Evolutionary conservation across 768 basidiomycete genomes (phyloP), one percentile per base, ranked within the genome.

Genomic region (Candolleomyces aberdarensis): DNA sequence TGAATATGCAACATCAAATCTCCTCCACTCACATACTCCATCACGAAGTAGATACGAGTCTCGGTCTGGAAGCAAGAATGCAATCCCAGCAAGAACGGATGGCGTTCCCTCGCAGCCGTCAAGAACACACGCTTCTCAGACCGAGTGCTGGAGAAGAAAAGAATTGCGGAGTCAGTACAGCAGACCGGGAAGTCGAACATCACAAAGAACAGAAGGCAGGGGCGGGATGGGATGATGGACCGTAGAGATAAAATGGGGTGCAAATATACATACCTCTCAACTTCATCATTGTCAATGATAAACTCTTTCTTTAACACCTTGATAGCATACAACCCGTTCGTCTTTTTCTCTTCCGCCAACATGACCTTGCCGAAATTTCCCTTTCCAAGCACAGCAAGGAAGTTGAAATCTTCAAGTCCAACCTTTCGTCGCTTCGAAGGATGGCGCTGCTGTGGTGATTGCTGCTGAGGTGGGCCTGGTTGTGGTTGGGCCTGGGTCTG

Each of bases 261-360:
- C 26, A 26, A 26, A 26, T 26, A 26, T 53, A 61, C 82, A 59
- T 66, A 96, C 96, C 95, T 97, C 76, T 98, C 97, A 3, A 99
- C 95, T 80, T 98, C 97, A 74, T 99, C 97, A 63, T 99, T 98
- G 73, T 99, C 97, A 68, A 99, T 98, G 73, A 99, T 98, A 71
- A 99, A 98, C 76, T 98, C 97, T 72, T 99, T 99, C 83, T 99
- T 99, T 72, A 99, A 72, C n/a, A 99, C 97, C 76, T 99, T 99
- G 81, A 99, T 98, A n/a, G 97, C 97, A 71, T 91, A 98, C 59
- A 98, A 75, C 55, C 84, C 86, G 66, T 86, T 92, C 55, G 87
- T 84, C 73, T 83, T 87, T 85, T 99, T 99, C 82, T 99, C 97
- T 75, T 99, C 97, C 10, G 97, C 97, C 61, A 99, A 78, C 97